Evolutionary conservation across 1,284 basidiomycete species (phyloP).

Genomic region (Ceratobasidium sp.): DNA sequence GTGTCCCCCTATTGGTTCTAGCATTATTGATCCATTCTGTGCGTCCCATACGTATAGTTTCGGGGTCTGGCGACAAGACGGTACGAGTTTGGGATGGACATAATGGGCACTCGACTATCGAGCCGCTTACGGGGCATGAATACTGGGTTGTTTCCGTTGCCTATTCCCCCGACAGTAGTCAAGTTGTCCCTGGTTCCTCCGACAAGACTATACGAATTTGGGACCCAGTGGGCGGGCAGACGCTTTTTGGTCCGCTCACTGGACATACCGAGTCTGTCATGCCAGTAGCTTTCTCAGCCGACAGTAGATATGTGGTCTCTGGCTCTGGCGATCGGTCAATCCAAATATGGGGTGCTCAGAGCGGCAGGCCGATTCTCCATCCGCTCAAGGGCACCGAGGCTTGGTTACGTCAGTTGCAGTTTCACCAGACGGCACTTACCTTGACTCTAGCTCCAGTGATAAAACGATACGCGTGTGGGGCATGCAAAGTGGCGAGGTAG

Average conservation of each 20-base stretch:
- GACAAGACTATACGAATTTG: constrained; percentile 26
- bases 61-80: too few species aligned
- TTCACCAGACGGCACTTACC: constrained; percentile 11
- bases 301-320: too few species aligned
- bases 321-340: constrained; percentile 31
- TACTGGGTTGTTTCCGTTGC: constrained; percentile 5
- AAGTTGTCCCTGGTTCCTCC: constrained; percentile 13
- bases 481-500: not conserved
- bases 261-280: too few species aligned
- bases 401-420: not conserved
- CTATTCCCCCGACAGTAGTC: constrained; percentile 2
- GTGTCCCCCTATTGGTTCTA: too few species aligned
- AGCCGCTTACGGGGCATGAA: not conserved
- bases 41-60: too few species aligned
- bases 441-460: not conserved
- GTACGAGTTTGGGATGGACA: constrained; percentile 7
- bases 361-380: not conserved
- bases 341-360: constrained; percentile 27
- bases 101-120: not conserved
- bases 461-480: constrained; percentile 3
- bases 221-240: too few species aligned
- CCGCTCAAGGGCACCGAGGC: not conserved
- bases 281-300: too few species aligned
- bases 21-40: too few species aligned
- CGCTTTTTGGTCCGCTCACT: too few species aligned